Evolutionary conservation across 306 rosid species (phyloP).

Genomic region (Nissolia schottii): DNA sequence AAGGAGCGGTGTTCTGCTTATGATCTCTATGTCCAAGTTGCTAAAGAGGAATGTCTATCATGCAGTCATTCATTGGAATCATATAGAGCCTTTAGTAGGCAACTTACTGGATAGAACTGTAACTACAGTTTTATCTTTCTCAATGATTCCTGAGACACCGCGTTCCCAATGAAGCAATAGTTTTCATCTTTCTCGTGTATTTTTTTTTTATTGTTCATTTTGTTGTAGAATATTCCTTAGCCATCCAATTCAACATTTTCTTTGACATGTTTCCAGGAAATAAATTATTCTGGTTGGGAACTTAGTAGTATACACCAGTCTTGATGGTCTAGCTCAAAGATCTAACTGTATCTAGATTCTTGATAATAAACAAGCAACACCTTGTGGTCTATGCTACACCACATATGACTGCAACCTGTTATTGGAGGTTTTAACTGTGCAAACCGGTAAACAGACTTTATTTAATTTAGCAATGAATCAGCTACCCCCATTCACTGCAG

Average conservation of each 20-base stretch:
- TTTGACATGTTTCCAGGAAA: background rate
- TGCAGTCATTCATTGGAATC: constrained; percentile 14
- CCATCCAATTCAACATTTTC: background rate
- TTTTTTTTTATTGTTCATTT: background rate
- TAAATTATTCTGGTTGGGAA: background rate
- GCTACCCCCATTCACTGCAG: too few species aligned
- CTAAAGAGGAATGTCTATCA: constrained; percentile 5
- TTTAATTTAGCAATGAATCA: too few species aligned
- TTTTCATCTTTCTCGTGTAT: background rate
- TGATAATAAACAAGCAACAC: too few species aligned
- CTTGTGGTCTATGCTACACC: too few species aligned
- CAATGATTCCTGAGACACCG: background rate
- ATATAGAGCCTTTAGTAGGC: background rate
- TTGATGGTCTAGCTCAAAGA: background rate
- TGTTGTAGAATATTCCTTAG: background rate
- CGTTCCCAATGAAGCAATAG: constrained; percentile 13
- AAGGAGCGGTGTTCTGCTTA: background rate
- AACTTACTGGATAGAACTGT: background rate
- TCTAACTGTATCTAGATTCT: background rate
- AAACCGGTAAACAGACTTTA: too few species aligned
- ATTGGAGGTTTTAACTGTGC: too few species aligned
- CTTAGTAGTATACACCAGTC: background rate
- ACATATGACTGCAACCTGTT: too few species aligned
- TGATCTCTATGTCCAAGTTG: background rate
- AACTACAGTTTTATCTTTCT: background rate